Base-by-base conservation (phyloP, 129 eudicot genomes). In the Gnaphalium uliginosum region DNA sequence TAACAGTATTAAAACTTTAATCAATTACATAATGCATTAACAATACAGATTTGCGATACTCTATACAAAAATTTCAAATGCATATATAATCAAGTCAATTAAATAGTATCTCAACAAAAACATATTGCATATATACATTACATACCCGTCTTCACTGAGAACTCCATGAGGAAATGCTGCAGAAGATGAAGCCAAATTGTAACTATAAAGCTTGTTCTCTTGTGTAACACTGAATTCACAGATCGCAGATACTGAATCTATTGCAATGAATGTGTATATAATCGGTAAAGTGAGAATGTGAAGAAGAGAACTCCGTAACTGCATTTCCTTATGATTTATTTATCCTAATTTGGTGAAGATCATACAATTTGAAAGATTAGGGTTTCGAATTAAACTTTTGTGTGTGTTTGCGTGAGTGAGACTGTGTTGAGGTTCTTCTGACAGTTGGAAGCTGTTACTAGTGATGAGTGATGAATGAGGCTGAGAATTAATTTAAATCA, bases 61-160 rank as follows among this genome's bases (percentile, higher is more conserved):
- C 24, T 13, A 64, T 63, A 75, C 9, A 23, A 9, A 6, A 26
- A 21, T 13, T 21, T 46, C 11, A 22, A 66, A 17, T 68, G n/a
- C 57, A 24, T 17, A 19, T 65, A 46, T 21, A 66, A 76, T 19
- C 59, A 54, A 23, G 29, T n/a, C 8, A 50, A 76, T 24, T 27
- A 32, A 59, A 69, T 17, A 22, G 30, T 25, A 59, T 57, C 48
- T 26, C 50, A 25, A 60, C 65, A 59, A 27, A 43, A 48, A 4
- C 60, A 59, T 46, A 32, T 15, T 50, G 25, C 23, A 65, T 29
- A 30, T n/a, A 17, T 4, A 68, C 10, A 27, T 7, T 24, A 71
- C 5, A 30, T 86, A 93, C 98, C 98, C 96, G 78, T 93, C 98
- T 85, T 90, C 98, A 76, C 96, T 93, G 78, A 80, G 88, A 50